These are phyloP conservation scores for Boechera stricta DNA, from an alignment of 345 rosid genomes.

Conservation along the genomic window DNA sequence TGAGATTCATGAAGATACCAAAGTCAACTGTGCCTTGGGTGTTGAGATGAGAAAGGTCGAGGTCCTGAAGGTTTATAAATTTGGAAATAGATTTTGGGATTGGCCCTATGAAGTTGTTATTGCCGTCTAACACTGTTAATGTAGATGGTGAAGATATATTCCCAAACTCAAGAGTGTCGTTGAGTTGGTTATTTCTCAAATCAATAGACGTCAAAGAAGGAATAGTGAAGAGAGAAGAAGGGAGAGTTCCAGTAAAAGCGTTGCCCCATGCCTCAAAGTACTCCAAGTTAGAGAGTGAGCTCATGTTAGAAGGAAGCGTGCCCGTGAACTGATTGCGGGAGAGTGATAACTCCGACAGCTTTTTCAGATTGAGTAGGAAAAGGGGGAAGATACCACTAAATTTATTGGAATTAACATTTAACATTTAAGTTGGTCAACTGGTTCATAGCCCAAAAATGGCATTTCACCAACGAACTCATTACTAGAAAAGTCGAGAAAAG, in stretches of 20 bases:
- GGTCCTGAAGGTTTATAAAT: slow-evolving; percentile 3
- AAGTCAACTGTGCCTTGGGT: slow-evolving; percentile 20
- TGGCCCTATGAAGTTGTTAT: slow-evolving; percentile 38
- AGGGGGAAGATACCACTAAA: background rate
- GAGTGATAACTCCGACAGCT: background rate
- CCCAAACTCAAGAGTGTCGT: background rate
- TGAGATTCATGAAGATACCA: slow-evolving; percentile 29
- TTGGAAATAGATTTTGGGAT: slow-evolving; percentile 29
- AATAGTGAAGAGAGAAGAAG: background rate
- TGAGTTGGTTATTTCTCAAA: slow-evolving; percentile 1
- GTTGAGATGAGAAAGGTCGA: slow-evolving; percentile 9
- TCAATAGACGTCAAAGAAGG: background rate
- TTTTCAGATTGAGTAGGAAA: background rate
- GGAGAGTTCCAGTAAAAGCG: background rate
- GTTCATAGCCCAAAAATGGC: background rate
- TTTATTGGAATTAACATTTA: slow-evolving; percentile 2
- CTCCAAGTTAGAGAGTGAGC: slow-evolving; percentile 5
- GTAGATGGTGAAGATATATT: background rate
- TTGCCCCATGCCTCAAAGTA: slow-evolving; percentile 1
- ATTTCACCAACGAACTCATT: slow-evolving; percentile 5
- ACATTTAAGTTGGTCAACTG: background rate
- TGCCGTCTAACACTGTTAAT: background rate
- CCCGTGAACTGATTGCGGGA: background rate
- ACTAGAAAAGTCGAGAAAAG: background rate
- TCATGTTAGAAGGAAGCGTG: background rate